Evolutionary conservation across 202 grass and related monocot species (phyloP).

Genomic region (Carex sylvatica): DNA sequence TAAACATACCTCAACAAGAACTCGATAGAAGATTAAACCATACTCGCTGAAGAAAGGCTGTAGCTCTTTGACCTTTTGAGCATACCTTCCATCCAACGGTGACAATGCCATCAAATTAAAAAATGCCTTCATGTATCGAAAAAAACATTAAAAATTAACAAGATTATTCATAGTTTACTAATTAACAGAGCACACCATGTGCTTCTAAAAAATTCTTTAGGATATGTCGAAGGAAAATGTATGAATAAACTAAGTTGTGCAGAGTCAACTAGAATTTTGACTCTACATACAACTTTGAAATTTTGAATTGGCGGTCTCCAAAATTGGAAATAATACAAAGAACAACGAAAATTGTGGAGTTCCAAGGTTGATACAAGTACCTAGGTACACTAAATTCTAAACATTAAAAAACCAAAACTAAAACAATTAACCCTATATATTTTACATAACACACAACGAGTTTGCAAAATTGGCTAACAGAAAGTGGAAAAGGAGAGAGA

Average conservation of each 20-base stretch:
- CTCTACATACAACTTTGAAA: neutral
- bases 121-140: conserved; percentile 23
- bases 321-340: neutral
- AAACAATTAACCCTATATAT: neutral
- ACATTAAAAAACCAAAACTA: neutral
- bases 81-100: conserved; percentile 83
- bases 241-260: neutral
- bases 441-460: neutral
- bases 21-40: conserved; percentile 75
- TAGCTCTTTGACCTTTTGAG: conserved; percentile 43
- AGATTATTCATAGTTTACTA: neutral
- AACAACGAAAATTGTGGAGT: neutral
- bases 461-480: conserved; percentile 14
- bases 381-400: neutral
- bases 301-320: neutral
- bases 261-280: no score
- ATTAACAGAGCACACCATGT: neutral
- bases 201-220: neutral
- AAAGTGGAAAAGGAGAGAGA: neutral
- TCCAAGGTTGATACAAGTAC: neutral
- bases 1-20: conserved; percentile 66
- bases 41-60: conserved; percentile 87
- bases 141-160: neutral
- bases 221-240: neutral
- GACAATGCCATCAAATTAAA: conserved; percentile 60